Percentiles rank a stretch among this genome's conserved stretches.
Evolutionary conservation across 2,329 filamentous ascomycete species (phyloP).

Genomic region (Dactylellina drechsleri): DNA sequence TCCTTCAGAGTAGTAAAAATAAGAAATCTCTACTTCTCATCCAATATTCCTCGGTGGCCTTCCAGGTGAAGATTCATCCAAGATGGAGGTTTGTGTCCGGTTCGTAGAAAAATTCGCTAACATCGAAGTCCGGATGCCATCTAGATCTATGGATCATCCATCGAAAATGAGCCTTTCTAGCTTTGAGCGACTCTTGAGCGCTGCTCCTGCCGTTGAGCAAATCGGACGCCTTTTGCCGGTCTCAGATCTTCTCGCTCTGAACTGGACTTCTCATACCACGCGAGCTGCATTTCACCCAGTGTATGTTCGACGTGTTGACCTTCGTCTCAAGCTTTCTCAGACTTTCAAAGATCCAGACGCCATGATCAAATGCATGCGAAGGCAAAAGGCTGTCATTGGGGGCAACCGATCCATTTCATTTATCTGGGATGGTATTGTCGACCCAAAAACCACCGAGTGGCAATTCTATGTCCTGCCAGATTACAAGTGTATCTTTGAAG

Average conservation of each 20-base stretch:
- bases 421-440: constrained; percentile 15
- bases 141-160: background rate
- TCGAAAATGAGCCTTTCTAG: background rate
- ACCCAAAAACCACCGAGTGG: constrained; percentile 3
- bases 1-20: too few species aligned
- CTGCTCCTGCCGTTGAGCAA: constrained; percentile 12
- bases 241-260: constrained; percentile 25
- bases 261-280: constrained; percentile 1
- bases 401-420: constrained; percentile 22
- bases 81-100: too few species aligned
- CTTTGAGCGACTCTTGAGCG: constrained; percentile 13
- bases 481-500: background rate
- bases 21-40: too few species aligned
- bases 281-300: constrained; percentile 11
- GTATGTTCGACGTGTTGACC: constrained; percentile 7
- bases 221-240: constrained; percentile 7
- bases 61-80: too few species aligned
- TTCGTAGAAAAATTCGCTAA: too few species aligned
- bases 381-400: constrained; percentile 4
- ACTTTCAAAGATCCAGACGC: constrained; percentile 17
- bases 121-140: too few species aligned
- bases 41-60: too few species aligned
- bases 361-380: constrained; percentile 17
- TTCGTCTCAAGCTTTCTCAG: constrained; percentile 20
- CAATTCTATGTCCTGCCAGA: constrained; percentile 14